Evolutionary conservation across 2,329 filamentous ascomycete genomes (phyloP).

Genomic region (Aspergillus piperis): DNA sequence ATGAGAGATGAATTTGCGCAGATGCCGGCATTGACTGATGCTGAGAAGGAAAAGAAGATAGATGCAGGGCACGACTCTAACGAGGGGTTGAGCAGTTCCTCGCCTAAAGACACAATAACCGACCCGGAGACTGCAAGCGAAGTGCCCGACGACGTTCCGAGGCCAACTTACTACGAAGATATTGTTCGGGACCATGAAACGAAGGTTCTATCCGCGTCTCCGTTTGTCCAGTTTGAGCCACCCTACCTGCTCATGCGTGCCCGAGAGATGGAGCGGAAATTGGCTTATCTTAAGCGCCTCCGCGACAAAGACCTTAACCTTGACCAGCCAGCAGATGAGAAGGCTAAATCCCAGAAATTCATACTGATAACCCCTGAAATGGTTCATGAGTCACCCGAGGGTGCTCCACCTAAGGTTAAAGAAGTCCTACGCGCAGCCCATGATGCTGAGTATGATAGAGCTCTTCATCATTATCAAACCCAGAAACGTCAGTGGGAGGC

Average conservation of each 20-base stretch:
- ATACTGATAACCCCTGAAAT: conserved; percentile 93
- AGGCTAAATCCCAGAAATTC: conserved; percentile 70
- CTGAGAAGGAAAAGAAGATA: conserved; percentile 34
- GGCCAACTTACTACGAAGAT: conserved; percentile 91
- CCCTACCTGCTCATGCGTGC: conserved; percentile 91
- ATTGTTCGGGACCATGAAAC: conserved; percentile 93
- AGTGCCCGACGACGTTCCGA: conserved; percentile 75
- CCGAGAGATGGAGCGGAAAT: conserved; percentile 81
- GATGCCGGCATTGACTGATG: conserved; percentile 65
- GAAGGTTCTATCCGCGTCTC: conserved; percentile 89
- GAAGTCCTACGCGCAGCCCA: conserved; percentile 94
- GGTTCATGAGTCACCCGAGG: conserved; percentile 80
- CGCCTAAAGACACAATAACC: conserved; percentile 18
- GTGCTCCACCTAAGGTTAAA: conserved; percentile 81
- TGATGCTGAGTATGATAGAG: conserved; percentile 95
- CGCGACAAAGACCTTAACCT: conserved; percentile 65
- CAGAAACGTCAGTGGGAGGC: conserved; percentile 96
- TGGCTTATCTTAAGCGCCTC: conserved; percentile 78
- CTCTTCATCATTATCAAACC: conserved; percentile 87
- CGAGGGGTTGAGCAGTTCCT: conserved; percentile 20
- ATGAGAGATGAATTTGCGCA: conserved; percentile 91
- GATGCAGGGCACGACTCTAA: conserved; percentile 20
- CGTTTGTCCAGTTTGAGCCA: conserved; percentile 92
- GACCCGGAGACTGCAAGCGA: conserved; percentile 42
- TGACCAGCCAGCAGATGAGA: conserved; percentile 58